Conservation (phyloP, 768 basidiomycete genomes). For the Rhodotorula taiwanensis region DNA sequence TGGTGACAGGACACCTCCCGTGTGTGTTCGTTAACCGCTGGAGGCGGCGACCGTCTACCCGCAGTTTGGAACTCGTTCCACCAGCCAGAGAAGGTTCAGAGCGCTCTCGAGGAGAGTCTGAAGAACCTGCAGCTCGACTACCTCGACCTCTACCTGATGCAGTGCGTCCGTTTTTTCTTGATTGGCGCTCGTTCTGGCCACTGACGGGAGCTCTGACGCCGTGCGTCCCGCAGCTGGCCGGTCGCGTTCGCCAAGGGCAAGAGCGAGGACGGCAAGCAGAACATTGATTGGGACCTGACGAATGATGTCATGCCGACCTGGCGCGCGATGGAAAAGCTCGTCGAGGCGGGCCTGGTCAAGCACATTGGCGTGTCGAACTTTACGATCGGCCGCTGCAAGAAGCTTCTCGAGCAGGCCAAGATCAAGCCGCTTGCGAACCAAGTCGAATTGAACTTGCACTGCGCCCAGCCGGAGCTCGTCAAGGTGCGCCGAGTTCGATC, state of each 20-base stretch:
- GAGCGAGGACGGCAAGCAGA: conserved; percentile 2
- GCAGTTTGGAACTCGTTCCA: conserved; percentile 76
- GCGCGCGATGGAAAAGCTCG: conserved; percentile 67
- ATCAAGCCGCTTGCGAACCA: conserved; percentile 53
- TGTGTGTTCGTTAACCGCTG: neutral
- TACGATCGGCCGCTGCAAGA: conserved; percentile 20
- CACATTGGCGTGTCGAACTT: conserved; percentile 77
- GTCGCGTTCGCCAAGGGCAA: conserved; percentile 53
- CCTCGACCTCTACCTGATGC: conserved; percentile 74
- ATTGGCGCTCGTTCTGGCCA: neutral
- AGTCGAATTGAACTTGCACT: conserved; percentile 46
- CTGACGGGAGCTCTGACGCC: too few relatives aligned
- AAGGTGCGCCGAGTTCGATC: conserved; percentile 32
- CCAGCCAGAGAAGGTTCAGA: conserved; percentile 59
- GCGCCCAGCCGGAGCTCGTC: conserved; percentile 56
- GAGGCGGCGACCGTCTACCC: accelerated
- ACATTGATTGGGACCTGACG: conserved; percentile 20
- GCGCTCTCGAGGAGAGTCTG: conserved; percentile 68
- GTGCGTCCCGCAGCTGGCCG: conserved; percentile 52
- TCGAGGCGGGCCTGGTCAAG: conserved; percentile 58
- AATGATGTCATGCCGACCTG: conserved; percentile 52
- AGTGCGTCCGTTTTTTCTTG: conserved; percentile 40
- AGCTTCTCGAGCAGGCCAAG: conserved; percentile 19
- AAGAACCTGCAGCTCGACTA: conserved; percentile 64
- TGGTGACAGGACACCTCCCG: neutral